Evolutionary conservation across 768 basidiomycete species (phyloP), one percentile per base, ranked within the genome.

Genomic region (Amanita inopinata): DNA sequence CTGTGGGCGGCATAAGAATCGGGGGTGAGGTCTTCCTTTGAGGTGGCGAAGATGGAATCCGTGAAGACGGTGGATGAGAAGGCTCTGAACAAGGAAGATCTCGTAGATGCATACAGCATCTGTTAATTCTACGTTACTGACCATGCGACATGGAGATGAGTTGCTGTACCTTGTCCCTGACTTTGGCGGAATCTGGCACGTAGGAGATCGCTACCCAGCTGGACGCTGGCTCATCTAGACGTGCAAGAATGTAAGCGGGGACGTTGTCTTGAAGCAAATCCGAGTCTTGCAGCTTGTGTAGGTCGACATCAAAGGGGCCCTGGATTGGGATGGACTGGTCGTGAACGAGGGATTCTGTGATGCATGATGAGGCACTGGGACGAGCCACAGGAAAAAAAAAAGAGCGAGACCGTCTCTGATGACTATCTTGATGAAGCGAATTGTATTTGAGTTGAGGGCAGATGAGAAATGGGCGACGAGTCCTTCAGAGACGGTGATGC

Each of bases 101-200:
- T 77, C 1, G 82, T 80, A 2, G 89, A 82, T 15, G 90, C 87
- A 59, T 91, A 92, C 24, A 93, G 67, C 88, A 91, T 93, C 87
- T 91, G 50, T 32, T 40, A 39, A 32, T 23, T n/a, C 14, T 36
- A 28, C 12, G 22, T 27, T 37, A 42, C 33, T 24, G 32, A 24
- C 12, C 23, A 48, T 37, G 35, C 30, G 31, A 23, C 11, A 27
- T 6, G 18, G 2, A 25, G 17, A 36, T 43, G 17, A 28, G 24
- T 33, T 38, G 35, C 46, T 58, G 48, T 50, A 80, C 87, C 78
- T 92, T 93, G 61, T 85, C 76, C 54, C 86, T 72, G 46, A 92
- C 74, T 61, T 73, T 80, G 19, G 90, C 84, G 14, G 69, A 56
- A 47, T 93, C 90, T 1, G 90, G 90, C 4, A 92, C 85, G 55